Conservation (phyloP, 192 early-diverging fungal genomes). For the Allomyces javanicus region DNA sequence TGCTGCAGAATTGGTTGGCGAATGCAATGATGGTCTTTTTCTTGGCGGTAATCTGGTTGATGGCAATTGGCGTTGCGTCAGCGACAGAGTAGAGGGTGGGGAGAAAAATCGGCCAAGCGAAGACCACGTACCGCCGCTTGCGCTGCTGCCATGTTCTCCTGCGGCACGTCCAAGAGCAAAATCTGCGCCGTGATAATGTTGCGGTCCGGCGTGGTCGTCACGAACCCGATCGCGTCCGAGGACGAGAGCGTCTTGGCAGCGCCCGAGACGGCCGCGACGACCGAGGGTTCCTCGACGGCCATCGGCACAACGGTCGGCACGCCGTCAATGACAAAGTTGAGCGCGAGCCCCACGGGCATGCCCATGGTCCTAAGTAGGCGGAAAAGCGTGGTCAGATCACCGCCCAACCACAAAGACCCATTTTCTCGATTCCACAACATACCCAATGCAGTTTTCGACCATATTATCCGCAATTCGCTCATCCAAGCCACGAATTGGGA, state of each 20-base stretch:
- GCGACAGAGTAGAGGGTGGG: not conserved
- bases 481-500: conserved; percentile 41
- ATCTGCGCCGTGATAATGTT: conserved; percentile 58
- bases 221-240: conserved; percentile 28
- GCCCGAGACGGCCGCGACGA: conserved; percentile 57
- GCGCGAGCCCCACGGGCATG: conserved; percentile 45
- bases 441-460: conserved; percentile 61
- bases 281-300: conserved; percentile 59
- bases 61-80: too few relatives aligned
- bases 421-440: conserved; percentile 6
- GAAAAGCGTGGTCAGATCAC: conserved; percentile 1
- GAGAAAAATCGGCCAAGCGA: not conserved
- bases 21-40: conserved; percentile 20
- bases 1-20: conserved; percentile 41
- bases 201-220: conserved; percentile 27
- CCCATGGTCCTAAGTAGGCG: conserved; percentile 30
- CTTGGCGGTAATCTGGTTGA: conserved; percentile 12
- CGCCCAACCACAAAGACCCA: conserved; percentile 1
- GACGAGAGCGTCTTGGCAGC: conserved; percentile 47
- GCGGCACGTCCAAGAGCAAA: conserved; percentile 31
- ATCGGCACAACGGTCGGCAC: conserved; percentile 41
- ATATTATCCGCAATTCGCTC: conserved; percentile 52
- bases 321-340: conserved; percentile 52
- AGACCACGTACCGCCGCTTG: conserved; percentile 3
- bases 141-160: conserved; percentile 16